Conservation (phyloP, 305 asterid genomes). For the Rubia tinctorum region DNA sequence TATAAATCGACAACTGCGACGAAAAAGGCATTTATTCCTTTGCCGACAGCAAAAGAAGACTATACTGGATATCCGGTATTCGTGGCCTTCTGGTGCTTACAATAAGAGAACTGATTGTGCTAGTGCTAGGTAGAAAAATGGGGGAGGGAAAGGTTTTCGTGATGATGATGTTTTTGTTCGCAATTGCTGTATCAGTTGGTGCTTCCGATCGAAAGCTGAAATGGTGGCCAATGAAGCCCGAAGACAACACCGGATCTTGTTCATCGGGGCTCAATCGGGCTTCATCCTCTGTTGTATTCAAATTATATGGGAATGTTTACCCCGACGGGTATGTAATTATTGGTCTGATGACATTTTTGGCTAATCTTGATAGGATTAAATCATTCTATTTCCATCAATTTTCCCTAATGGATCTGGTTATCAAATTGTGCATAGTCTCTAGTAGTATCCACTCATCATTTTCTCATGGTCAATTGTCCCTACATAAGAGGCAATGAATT, state of each 20-base stretch:
- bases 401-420: neutral
- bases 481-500: neutral
- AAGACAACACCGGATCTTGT: conserved; percentile 18
- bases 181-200: conserved; percentile 38
- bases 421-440: neutral
- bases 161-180: conserved; percentile 28
- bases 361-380: neutral
- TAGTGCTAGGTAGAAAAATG: conserved; percentile 24
- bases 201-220: conserved; percentile 41
- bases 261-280: conserved; percentile 28
- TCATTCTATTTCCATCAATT: neutral
- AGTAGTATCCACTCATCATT: neutral
- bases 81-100: conserved; percentile 6
- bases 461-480: neutral
- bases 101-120: conserved; percentile 1
- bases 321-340: conserved; percentile 70
- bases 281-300: conserved; percentile 59
- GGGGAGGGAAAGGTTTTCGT: conserved; percentile 27
- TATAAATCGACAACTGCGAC: conserved; percentile 18
- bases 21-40: conserved; percentile 12
- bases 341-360: conserved; percentile 7
- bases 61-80: neutral
- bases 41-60: conserved; percentile 1
- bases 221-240: conserved; percentile 54
- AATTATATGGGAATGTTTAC: conserved; percentile 79